phyloP scores from a whole-genome alignment of 495 filamentous ascomycete species.

The Recurvomyces mirabilis region DNA sequence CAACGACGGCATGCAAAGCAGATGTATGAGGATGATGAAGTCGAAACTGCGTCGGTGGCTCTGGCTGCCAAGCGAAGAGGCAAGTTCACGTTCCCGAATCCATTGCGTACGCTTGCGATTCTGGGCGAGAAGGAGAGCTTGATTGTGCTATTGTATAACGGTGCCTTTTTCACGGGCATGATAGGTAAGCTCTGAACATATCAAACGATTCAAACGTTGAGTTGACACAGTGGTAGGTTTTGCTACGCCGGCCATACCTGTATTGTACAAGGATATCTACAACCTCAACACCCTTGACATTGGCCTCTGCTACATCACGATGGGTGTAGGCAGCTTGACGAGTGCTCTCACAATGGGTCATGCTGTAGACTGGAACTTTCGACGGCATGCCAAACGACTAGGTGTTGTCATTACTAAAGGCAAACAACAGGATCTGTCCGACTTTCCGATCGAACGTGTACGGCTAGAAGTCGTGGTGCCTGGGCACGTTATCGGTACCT shows the following conservation, averaged over 20 bases:
- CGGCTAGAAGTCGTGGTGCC: slow-evolving; percentile 24
- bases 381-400: slow-evolving; percentile 17
- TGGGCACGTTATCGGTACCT: slow-evolving; percentile 14
- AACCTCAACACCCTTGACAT: slow-evolving; percentile 24
- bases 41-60: background rate
- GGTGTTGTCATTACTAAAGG: slow-evolving; percentile 16
- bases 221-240: too few species aligned
- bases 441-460: slow-evolving; percentile 25
- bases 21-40: background rate
- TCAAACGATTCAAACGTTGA: too few species aligned
- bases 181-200: too few species aligned
- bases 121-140: slow-evolving; percentile 25
- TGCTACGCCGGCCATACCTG: slow-evolving; percentile 19
- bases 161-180: slow-evolving; percentile 27
- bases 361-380: slow-evolving; percentile 27
- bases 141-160: slow-evolving; percentile 26
- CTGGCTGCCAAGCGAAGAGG: background rate
- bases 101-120: slow-evolving; percentile 23
- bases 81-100: slow-evolving; percentile 26
- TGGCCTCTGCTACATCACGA: slow-evolving; percentile 28
- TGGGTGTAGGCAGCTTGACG: slow-evolving; percentile 24
- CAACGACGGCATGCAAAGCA: slow-evolving; percentile 18
- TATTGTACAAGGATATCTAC: slow-evolving; percentile 23
- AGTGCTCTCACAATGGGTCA: slow-evolving; percentile 26
- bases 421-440: slow-evolving; percentile 20